These are phyloP conservation scores for Ampelocalamus luodianensis DNA, from an alignment of 176 grass and related monocot species.

Conservation along the genomic window DNA sequence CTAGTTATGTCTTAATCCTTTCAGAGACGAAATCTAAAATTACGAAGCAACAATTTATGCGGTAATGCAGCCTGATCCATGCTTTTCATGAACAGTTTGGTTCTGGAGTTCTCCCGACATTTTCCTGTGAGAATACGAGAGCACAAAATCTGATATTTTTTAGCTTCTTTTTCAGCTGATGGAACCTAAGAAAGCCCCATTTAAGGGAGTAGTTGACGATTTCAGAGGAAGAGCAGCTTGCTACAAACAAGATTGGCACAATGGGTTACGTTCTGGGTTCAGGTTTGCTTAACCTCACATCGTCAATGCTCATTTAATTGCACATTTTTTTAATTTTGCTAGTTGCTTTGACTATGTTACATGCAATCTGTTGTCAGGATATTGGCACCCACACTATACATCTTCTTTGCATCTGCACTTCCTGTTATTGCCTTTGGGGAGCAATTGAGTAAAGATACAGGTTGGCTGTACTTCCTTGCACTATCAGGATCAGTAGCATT, in stretches of 20 bases:
- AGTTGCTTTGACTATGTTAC: neutral
- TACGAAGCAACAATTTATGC: neutral
- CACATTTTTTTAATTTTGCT: neutral
- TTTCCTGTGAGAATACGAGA: neutral
- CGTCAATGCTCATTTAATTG: neutral
- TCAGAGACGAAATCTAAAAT: neutral
- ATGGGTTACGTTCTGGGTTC: slow-evolving; percentile 56
- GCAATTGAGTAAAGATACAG: slow-evolving; percentile 78
- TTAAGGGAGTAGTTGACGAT: slow-evolving; percentile 68
- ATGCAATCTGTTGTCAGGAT: slow-evolving; percentile 58
- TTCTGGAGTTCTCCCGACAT: neutral
- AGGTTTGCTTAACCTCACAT: slow-evolving; percentile 34
- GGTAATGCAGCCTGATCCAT: slow-evolving; percentile 8
- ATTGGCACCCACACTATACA: slow-evolving; percentile 88
- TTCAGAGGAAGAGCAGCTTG: slow-evolving; percentile 65
- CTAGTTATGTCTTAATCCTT: slow-evolving; percentile 17
- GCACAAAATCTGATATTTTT: too few relatives aligned
- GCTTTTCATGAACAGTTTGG: slow-evolving; percentile 13
- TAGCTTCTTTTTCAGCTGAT: slow-evolving; percentile 42
- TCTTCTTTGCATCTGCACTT: slow-evolving; percentile 94
- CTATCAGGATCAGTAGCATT: too few relatives aligned
- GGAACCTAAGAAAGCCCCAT: slow-evolving; percentile 51
- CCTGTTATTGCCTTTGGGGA: slow-evolving; percentile 88
- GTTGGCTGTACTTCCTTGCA: slow-evolving; percentile 36
- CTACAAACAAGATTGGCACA: slow-evolving; percentile 80